Percentiles rank a stretch among this genome's conserved stretches.
phyloP scores from a whole-genome alignment of 23 red algal species.

The Gracilariopsis chorda region DNA sequence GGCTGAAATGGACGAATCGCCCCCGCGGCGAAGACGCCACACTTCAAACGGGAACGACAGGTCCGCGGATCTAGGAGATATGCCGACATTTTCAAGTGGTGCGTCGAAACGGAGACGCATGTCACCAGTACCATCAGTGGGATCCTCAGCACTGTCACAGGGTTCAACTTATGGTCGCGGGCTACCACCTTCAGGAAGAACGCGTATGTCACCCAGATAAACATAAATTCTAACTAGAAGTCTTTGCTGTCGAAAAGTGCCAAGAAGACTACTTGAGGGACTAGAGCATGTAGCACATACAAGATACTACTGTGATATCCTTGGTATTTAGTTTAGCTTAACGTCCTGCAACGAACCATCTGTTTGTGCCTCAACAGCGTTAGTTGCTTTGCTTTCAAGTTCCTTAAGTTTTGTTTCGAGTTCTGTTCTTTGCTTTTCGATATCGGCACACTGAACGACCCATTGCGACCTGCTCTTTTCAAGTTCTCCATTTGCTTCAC shows the following conservation, averaged over 20 bases:
- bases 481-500: slow-evolving; percentile 55
- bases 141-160: slow-evolving; percentile 1
- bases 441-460: slow-evolving; percentile 67
- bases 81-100: slow-evolving; percentile 4
- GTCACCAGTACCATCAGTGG: slow-evolving; percentile 47
- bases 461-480: slow-evolving; percentile 62
- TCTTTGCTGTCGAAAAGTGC: slow-evolving; percentile 15
- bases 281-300: neutral
- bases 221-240: slow-evolving; percentile 26
- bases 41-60: slow-evolving; percentile 21
- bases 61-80: slow-evolving; percentile 7
- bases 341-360: slow-evolving; percentile 50
- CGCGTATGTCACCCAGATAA: slow-evolving; percentile 42
- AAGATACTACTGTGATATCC: neutral
- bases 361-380: neutral
- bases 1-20: slow-evolving; percentile 15
- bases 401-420: slow-evolving; percentile 46
- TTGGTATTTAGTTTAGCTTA: slow-evolving; percentile 31
- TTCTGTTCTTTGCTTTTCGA: slow-evolving; percentile 50
- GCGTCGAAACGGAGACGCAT: slow-evolving; percentile 22
- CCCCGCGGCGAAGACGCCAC: slow-evolving; percentile 28
- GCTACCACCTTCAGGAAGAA: slow-evolving; percentile 44
- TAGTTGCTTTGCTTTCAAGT: neutral
- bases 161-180: slow-evolving; percentile 8
- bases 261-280: neutral